These are phyloP conservation scores for Globisporangium takayamanum DNA, from an alignment of 352 stramenopile species.

Conservation along the genomic window DNA sequence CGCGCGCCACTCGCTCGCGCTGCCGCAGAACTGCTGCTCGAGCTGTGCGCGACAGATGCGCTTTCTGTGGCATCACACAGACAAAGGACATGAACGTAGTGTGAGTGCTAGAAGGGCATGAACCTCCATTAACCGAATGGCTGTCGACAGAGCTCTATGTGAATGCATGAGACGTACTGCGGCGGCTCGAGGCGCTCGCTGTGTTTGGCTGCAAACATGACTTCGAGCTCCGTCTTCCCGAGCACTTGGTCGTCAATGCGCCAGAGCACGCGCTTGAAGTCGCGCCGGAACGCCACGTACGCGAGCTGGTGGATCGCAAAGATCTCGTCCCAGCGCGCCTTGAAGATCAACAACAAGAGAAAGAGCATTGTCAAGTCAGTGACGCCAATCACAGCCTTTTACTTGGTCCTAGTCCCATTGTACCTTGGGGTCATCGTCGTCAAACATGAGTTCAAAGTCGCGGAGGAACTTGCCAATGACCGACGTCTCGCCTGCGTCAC, in stretches of 20 bases:
- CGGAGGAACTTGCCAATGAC: constrained; percentile 38
- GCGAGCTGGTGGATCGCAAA: constrained; percentile 31
- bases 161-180: constrained; percentile 1
- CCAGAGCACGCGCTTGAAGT: constrained; percentile 57
- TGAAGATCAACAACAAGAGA: background rate
- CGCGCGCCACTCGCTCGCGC: constrained; percentile 26
- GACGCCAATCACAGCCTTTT: background rate
- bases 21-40: constrained; percentile 23
- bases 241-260: constrained; percentile 42
- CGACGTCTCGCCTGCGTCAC: constrained; percentile 19
- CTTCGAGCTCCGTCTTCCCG: constrained; percentile 51
- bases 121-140: background rate
- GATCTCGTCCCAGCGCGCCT: constrained; percentile 56
- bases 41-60: constrained; percentile 21
- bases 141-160: background rate
- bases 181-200: background rate
- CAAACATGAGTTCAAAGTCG: constrained; percentile 44
- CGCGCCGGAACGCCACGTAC: constrained; percentile 45
- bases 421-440: constrained; percentile 59
- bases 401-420: background rate
- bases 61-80: background rate
- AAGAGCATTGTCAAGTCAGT: background rate
- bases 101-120: background rate
- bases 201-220: constrained; percentile 18
- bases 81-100: background rate